Evolutionary conservation across 371 early-diverging fungal genomes (phyloP), one percentile per base, ranked within the genome.

Genomic region (Mucor piriformis): DNA sequence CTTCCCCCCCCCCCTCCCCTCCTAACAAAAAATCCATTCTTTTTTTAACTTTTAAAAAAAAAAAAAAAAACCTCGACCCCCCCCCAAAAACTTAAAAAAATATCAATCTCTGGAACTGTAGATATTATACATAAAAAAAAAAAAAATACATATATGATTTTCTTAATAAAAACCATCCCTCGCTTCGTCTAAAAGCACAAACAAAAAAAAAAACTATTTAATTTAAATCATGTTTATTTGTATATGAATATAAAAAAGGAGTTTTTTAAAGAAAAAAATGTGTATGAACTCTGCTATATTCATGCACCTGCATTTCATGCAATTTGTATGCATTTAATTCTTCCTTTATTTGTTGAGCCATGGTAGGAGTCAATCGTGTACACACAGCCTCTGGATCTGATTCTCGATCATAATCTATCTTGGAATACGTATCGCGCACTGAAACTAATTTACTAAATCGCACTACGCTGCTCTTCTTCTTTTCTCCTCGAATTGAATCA

Each of bases 221-320:
- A 37, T 15, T 37, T 37, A 37, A n/a, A 15, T 37, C 38, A 38
- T 38, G 38, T 38, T 38, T 38, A 38, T 38, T 38, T 38, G 5
- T 16, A 15, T 0, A 16, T 40, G 15, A 6, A 6, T 40, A 4
- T 0, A 44, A 13, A 44, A 24, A 44, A 32, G 20, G 29, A 10
- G 20, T 16, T 8, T 34, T 43, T 55, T 46, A 68, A 37, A 64
- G 40, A 59, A 91, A 88, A 51, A 83, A 88, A 62, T 90, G 91
- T 21, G 91, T 90, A 69, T 88, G 69, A 1, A 67, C 50, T 25
- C 81, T 85, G 56, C 88, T 88, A 24, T 81, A 79, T 59, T 87
- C 82, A 65, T 91, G 91, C n/a, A 91, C 89, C 16, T 67, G 69
- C 90, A 91, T 89, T 66, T 91, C 91, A 46, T 82, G 74, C 47